These are phyloP conservation scores for Pyricularia pennisetigena DNA, from an alignment of 2,329 filamentous ascomycete species.

Conservation along the genomic window DNA sequence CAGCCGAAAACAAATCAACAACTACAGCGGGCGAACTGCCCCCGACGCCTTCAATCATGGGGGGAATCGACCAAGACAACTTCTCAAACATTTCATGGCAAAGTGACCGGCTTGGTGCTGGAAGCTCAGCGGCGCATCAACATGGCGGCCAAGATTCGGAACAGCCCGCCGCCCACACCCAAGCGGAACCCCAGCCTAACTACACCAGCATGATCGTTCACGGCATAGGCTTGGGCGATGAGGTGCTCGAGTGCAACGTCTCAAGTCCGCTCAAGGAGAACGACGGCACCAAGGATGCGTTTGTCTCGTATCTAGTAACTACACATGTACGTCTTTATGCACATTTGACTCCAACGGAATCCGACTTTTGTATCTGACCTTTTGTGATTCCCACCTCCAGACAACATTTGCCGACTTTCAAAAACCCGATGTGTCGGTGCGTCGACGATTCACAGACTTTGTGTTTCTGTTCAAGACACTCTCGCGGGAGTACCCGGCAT, in stretches of 20 bases:
- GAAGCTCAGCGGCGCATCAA: conserved; percentile 20
- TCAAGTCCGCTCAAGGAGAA: conserved; percentile 85
- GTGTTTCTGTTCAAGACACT: conserved; percentile 92
- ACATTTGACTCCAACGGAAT: background rate
- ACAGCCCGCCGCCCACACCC: conserved; percentile 12
- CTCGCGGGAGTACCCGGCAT: conserved; percentile 77
- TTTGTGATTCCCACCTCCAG: conserved; percentile 31
- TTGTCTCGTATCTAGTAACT: conserved; percentile 89
- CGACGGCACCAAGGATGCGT: conserved; percentile 91
- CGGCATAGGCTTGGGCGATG: conserved; percentile 57
- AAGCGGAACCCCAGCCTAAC: conserved; percentile 32
- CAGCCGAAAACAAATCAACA: background rate
- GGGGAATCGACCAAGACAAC: conserved; percentile 52
- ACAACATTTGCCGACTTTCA: conserved; percentile 93
- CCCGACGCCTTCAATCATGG: conserved; percentile 19
- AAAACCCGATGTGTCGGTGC: conserved; percentile 66
- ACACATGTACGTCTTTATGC: conserved; percentile 56
- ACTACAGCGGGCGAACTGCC: background rate
- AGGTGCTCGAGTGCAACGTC: conserved; percentile 75
- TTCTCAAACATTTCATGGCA: conserved; percentile 78
- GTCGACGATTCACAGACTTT: conserved; percentile 94
- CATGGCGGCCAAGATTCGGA: conserved; percentile 22
- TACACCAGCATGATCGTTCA: conserved; percentile 48
- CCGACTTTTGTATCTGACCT: conserved; percentile 10
- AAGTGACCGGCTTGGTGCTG: conserved; percentile 46